Conservation (phyloP, 2,329 filamentous ascomycete species). For the Alternaria sp. region DNA sequence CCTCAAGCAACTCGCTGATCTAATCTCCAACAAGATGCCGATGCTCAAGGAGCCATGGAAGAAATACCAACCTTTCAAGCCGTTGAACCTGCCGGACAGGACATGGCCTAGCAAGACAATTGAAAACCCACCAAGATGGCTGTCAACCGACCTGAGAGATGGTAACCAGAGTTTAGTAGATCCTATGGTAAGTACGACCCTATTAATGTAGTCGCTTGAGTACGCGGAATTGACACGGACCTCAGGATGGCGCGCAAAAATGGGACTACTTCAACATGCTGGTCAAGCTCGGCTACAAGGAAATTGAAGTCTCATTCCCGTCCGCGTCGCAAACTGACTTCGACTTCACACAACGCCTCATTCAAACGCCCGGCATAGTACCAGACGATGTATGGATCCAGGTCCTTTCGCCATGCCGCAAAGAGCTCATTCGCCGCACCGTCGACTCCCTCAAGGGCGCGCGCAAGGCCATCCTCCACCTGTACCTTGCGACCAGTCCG, state of each 20-base stretch:
- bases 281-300: slow-evolving; percentile 90
- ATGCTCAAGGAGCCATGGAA: slow-evolving; percentile 77
- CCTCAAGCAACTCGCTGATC: neutral
- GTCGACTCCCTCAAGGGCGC: slow-evolving; percentile 87
- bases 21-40: slow-evolving; percentile 41
- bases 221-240: neutral
- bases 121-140: slow-evolving; percentile 87
- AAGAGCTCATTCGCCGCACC: slow-evolving; percentile 88
- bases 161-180: slow-evolving; percentile 93
- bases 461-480: slow-evolving; percentile 93
- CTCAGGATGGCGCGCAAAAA: slow-evolving; percentile 90
- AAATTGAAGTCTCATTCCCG: slow-evolving; percentile 96
- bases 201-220: neutral
- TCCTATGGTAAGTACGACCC: slow-evolving; percentile 74
- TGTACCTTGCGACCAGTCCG: slow-evolving; percentile 94
- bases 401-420: slow-evolving; percentile 89
- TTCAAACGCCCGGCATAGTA: slow-evolving; percentile 82
- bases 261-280: slow-evolving; percentile 96
- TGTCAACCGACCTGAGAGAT: slow-evolving; percentile 87
- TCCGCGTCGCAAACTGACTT: slow-evolving; percentile 95
- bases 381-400: slow-evolving; percentile 93
- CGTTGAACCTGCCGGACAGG: slow-evolving; percentile 71
- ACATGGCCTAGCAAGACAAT: slow-evolving; percentile 87
- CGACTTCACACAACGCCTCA: slow-evolving; percentile 87
- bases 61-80: slow-evolving; percentile 77